phyloP scores from a whole-genome alignment of 805 yeast genomes.

The Saccharomycopsis selenospora region DNA sequence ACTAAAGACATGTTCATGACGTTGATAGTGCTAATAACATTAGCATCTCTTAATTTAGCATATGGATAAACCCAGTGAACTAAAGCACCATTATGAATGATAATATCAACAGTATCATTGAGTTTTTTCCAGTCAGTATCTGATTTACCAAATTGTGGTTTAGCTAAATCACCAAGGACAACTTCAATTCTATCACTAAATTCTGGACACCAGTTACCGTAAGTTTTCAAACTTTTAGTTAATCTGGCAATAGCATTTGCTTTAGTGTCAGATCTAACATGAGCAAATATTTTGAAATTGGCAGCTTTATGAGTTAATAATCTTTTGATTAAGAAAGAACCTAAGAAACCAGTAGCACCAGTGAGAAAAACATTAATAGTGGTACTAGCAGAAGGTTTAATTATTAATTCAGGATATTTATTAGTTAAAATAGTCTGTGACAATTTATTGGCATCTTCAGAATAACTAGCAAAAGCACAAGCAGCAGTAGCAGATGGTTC shows the following conservation, averaged over 20 bases:
- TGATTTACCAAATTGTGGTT: conserved; percentile 62
- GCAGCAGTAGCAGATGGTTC: conserved; percentile 22
- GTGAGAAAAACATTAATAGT: conserved; percentile 70
- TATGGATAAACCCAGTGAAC: conserved; percentile 99
- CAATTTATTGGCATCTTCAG: conserved; percentile 62
- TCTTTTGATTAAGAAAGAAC: conserved; percentile 80
- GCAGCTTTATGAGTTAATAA: conserved; percentile 49
- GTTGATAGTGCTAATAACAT: conserved; percentile 81
- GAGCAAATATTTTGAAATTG: conserved; percentile 65
- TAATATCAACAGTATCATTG: conserved; percentile 59
- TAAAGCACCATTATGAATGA: conserved; percentile 94
- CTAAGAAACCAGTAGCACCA: conserved; percentile 95
- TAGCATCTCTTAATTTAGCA: conserved; percentile 81
- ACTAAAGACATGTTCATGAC: conserved; percentile 68
- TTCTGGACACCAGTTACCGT: conserved; percentile 56
- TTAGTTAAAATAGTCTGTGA: conserved; percentile 34
- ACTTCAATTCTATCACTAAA: conserved; percentile 45
- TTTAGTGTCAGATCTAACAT: conserved; percentile 76
- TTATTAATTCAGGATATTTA: conserved; percentile 38
- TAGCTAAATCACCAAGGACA: conserved; percentile 76
- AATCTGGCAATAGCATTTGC: conserved; percentile 71
- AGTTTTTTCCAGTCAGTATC: conserved; percentile 52
- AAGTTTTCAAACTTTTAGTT: conserved; percentile 65
- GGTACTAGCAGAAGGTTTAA: conserved; percentile 30
- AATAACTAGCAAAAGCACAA: no score